Percentiles rank a stretch among this genome's conserved stretches.
Evolutionary conservation across 352 stramenopile genomes (phyloP).

Genomic region (Thraustochytrium sp.): DNA sequence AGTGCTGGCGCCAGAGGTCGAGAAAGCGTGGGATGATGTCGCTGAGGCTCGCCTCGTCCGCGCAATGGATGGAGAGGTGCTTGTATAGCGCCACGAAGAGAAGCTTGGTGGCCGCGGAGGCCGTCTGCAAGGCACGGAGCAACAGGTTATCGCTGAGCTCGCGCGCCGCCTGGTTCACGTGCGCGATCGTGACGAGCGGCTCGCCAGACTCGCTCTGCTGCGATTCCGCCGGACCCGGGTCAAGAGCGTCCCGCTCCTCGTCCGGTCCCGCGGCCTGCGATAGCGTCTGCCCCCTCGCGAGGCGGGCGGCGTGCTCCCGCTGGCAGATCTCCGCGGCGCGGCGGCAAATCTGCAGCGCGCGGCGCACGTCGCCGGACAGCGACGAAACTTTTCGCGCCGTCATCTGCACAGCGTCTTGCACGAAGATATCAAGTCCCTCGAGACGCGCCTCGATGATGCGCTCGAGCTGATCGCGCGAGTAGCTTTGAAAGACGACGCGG

Average conservation of each 20-base stretch:
- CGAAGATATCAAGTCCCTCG: slow-evolving; percentile 52
- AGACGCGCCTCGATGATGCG: slow-evolving; percentile 48
- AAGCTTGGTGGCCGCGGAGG: background rate
- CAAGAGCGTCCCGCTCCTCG: too few relatives aligned
- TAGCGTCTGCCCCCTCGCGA: background rate
- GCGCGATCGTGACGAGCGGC: background rate
- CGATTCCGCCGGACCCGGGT: too few relatives aligned
- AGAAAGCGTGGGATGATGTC: background rate
- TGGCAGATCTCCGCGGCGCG: slow-evolving; percentile 39
- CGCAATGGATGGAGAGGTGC: background rate
- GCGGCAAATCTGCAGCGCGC: slow-evolving; percentile 65
- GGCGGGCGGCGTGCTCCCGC: background rate
- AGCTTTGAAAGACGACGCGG: slow-evolving; percentile 59
- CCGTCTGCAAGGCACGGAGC: background rate
- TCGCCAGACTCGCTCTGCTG: background rate
- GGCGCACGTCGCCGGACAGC: slow-evolving; percentile 66
- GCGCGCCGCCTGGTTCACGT: background rate
- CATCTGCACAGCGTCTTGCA: slow-evolving; percentile 62
- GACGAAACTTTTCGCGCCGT: slow-evolving; percentile 62
- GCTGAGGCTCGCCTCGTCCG: slow-evolving; percentile 1
- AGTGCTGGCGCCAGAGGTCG: background rate
- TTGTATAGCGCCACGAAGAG: slow-evolving; percentile 30
- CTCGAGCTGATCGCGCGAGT: slow-evolving; percentile 53
- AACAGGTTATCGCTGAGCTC: background rate
- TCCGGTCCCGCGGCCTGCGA: too few relatives aligned